These are phyloP conservation scores for Termitomyces sp. DNA, from an alignment of 768 basidiomycete genomes.

Conservation along the genomic window DNA sequence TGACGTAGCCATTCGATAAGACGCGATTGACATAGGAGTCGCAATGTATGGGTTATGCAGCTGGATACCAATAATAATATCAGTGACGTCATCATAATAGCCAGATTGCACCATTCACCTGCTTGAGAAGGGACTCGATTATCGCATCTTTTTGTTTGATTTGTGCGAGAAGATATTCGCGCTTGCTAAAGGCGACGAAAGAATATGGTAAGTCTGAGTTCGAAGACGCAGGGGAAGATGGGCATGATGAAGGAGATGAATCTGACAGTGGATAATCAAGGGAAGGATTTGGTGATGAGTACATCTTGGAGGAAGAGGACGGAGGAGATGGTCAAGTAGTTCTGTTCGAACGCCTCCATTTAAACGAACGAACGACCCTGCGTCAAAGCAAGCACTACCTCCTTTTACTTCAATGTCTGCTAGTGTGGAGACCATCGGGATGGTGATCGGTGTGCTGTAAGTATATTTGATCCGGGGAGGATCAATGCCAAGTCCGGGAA, in stretches of 20 bases:
- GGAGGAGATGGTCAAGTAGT: slow-evolving; percentile 6
- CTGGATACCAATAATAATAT: slow-evolving; percentile 28
- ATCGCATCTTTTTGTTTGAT: slow-evolving; percentile 86
- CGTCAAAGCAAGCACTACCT: slow-evolving; percentile 5
- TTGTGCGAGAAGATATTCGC: slow-evolving; percentile 82
- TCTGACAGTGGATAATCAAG: slow-evolving; percentile 19
- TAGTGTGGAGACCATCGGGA: slow-evolving; percentile 13
- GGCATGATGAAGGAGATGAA: slow-evolving; percentile 21
- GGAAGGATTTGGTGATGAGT: slow-evolving; percentile 20
- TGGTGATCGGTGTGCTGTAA: slow-evolving; percentile 9
- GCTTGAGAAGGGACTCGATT: slow-evolving; percentile 82
- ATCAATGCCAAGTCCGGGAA: slow-evolving; percentile 11
- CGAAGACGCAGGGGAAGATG: slow-evolving; percentile 26
- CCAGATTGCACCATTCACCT: slow-evolving; percentile 39
- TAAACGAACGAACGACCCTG: slow-evolving; percentile 13
- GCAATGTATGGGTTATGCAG: slow-evolving; percentile 80
- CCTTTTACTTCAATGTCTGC: neutral
- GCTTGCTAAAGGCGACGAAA: slow-evolving; percentile 57
- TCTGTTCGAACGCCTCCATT: neutral
- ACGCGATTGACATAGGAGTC: slow-evolving; percentile 75
- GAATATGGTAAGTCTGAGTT: slow-evolving; percentile 37
- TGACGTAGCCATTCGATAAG: slow-evolving; percentile 75
- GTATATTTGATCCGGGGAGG: slow-evolving; percentile 14
- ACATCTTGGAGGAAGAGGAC: slow-evolving; percentile 8
- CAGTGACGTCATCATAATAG: neutral